Evolutionary conservation across 371 early-diverging fungal genomes (phyloP).

Genomic region (Syncephalastrum racemosum): DNA sequence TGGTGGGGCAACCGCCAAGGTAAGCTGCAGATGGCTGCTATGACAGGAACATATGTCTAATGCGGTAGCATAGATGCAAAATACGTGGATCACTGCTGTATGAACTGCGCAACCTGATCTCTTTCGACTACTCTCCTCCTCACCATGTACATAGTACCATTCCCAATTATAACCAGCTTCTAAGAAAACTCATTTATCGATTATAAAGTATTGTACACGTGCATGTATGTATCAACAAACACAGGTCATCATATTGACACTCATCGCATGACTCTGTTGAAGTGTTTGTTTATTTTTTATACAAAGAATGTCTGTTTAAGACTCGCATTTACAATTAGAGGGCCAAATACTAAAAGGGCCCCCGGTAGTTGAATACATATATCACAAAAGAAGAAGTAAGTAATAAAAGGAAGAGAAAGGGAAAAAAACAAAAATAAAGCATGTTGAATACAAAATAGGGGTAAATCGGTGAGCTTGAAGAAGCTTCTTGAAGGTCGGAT

Average conservation of each 20-base stretch:
- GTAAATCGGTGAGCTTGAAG: neutral
- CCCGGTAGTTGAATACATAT: constrained; percentile 22
- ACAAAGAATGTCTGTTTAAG: constrained; percentile 19
- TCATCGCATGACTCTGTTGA: no score
- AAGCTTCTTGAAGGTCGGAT: neutral
- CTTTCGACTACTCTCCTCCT: no score
- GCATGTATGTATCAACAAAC: no score
- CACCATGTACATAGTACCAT: no score
- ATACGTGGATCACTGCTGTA: constrained; percentile 23
- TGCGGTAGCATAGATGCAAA: constrained; percentile 16
- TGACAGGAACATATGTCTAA: constrained; percentile 6
- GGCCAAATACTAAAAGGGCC: neutral
- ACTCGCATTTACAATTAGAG: constrained; percentile 13
- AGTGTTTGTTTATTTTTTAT: constrained; percentile 3
- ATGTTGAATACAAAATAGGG: constrained; percentile 19
- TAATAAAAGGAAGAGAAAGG: constrained; percentile 2
- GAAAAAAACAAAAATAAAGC: constrained; percentile 8
- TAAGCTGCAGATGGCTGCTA: neutral
- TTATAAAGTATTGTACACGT: no score
- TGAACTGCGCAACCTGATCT: constrained; percentile 10
- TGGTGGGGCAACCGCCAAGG: constrained; percentile 55
- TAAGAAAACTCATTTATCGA: no score
- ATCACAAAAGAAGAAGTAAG: constrained; percentile 4
- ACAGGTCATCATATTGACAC: no score
- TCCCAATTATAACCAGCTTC: no score